Evolutionary conservation across 2,329 filamentous ascomycete genomes (phyloP), one percentile per base, ranked within the genome.

Genomic region (Microdochium bolleyi): DNA sequence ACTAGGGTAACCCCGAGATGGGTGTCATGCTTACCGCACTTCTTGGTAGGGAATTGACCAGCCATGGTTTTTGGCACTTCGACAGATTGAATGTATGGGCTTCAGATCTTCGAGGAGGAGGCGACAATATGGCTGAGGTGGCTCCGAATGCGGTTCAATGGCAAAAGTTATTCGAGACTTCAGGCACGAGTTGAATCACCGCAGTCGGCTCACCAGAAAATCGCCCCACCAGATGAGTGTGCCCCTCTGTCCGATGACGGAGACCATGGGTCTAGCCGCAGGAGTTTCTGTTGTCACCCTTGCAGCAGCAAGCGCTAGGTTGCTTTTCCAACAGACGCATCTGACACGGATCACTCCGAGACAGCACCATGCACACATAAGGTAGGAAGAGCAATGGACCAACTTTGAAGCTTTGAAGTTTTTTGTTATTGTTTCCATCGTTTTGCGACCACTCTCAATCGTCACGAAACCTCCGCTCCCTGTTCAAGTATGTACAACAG

Each of bases 11-110:
- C 51, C 50, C 56, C 30, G 56, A 51, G 56, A 50, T 48, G 55
- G 50, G 61, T 49, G 49, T 50, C 30, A 19, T 44, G 66, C 76
- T 54, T 73, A 80, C 78, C 78, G 72, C 77, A 80, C 68, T 81
- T 83, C 73, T 82, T 83, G 54, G 72, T 70, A 49, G 78, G 76
- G 57, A 79, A 78, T 69, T 74, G 70, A 21, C 61, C 57, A 27
- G 60, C 54, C 64, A 65, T 67, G 38, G 21, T 59, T 2, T 10
- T 22, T 25, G 48, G 30, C 5, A 32, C 41, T 48, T 32, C 4
- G 49, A 16, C 34, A 24, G 34, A 49, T 37, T n/a, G n/a, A n/a
- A n/a, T n/a, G n/a, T n/a, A n/a, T 49, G 24, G 54, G 54, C 54
- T 54, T 51, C 24, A 46, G 24, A 16, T 24, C 14, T 38, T n/a